Conservation (phyloP, 1,284 basidiomycete genomes). For the Trichosporon faecale region DNA sequence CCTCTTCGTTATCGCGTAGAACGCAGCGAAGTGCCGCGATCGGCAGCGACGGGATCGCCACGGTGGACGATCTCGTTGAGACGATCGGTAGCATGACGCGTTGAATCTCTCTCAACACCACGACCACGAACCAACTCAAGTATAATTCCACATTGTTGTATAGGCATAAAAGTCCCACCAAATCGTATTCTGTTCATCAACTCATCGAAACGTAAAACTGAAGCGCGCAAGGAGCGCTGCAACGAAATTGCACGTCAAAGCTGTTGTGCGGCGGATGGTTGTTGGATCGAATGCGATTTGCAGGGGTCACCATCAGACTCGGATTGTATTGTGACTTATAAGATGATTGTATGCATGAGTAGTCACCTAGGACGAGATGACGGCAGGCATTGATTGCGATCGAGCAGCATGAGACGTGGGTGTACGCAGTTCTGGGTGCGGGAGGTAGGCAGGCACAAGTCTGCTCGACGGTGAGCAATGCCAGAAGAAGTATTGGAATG, state of each 20-base stretch:
- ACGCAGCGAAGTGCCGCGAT: conserved; percentile 16
- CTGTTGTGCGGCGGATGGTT: not conserved
- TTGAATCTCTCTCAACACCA: not conserved
- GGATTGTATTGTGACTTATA: conserved; percentile 5
- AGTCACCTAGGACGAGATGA: not conserved
- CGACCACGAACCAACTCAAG: not conserved
- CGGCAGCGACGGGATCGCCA: conserved; percentile 12
- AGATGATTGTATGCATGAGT: conserved; percentile 9
- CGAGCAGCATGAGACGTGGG: not conserved
- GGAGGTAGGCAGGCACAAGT: not conserved
- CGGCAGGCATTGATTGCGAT: not conserved
- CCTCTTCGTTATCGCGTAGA: conserved; percentile 15
- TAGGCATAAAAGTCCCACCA: not conserved
- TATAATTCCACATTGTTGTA: conserved; percentile 7
- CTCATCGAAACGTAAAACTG: not conserved
- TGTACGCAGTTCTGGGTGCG: not conserved
- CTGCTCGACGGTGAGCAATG: not conserved
- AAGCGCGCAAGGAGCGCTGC: not conserved
- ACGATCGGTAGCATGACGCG: conserved; percentile 7
- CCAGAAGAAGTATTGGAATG: too few species aligned
- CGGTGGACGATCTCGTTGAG: conserved; percentile 13
- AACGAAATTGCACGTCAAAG: not conserved
- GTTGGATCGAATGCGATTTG: not conserved
- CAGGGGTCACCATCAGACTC: not conserved
- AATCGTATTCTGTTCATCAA: not conserved